Base-by-base conservation (phyloP, 495 filamentous ascomycete species). In the Aspergillus carlsbadensis region DNA sequence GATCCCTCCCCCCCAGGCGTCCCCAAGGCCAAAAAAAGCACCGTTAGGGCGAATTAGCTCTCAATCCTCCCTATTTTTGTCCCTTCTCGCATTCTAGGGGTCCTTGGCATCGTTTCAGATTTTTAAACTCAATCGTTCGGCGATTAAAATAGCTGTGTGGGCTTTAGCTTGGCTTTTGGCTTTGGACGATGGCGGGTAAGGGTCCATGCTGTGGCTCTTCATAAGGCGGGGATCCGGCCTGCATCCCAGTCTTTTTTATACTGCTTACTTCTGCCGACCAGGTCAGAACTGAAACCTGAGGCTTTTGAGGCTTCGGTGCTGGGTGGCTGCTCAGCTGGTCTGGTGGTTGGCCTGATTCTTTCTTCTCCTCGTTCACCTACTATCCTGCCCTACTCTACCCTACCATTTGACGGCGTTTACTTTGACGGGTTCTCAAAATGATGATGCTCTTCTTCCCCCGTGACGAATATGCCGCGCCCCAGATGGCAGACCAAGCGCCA, bases 141-240 rank as follows among this genome's bases (percentile, higher is more conserved):
- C 52, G 58, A 60, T 52, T 56, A 56, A 56, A 56, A 56, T 56
- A 56, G 5, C 14, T 24, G 15, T 39, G 13, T 39, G 15, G 36
- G 15, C 36, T 39, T 17, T 39, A 39, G 26, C n/a, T 22, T 22
- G 41, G 41, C 8, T 10, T 45, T 45, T 3, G 26, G 42, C 21
- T 10, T 26, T 24, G n/a, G 26, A 29, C 42, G 21, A 21, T 29
- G 3, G 42, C 21, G 26, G 42, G 8, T 22, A 10, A 10, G 26
- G 14, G 22, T 21, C 43, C 13, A n/a, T 10, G 43, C 6, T n/a
- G 7, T 35, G 45, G 42, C 3, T 47, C 47, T 50, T 50, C 47
- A 36, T 50, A 50, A 50, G 47, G 34, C 31, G 18, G 44, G 44
- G 44, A 35, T 47, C 24, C 44, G 10, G 44, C 44, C 11, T 10